These are phyloP conservation scores for Colletotrichum lentis DNA, from an alignment of 2,329 filamentous ascomycete species.

Conservation along the genomic window DNA sequence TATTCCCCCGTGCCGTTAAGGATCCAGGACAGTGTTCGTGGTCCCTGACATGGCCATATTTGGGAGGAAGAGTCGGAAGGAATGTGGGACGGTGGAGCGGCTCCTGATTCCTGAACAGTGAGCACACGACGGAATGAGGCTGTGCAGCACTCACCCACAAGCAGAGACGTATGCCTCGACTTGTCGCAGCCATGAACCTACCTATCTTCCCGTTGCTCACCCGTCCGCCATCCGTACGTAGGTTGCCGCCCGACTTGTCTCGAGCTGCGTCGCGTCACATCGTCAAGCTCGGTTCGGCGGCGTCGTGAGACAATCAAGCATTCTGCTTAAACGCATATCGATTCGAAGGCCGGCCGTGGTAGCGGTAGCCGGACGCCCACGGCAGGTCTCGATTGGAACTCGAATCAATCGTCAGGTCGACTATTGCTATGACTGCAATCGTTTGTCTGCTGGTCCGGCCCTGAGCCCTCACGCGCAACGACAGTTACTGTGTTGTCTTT, in stretches of 20 bases:
- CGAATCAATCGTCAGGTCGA: not conserved
- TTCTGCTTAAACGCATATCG: not conserved
- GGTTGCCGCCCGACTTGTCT: conserved; percentile 9
- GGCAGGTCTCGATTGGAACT: not conserved
- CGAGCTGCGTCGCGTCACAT: conserved; percentile 9
- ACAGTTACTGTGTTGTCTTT: conserved; percentile 4
- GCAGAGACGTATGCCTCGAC: conserved; percentile 1
- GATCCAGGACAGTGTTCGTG: conserved; percentile 19
- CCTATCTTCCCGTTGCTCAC: not conserved
- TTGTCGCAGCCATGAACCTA: not conserved
- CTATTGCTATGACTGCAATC: conserved; percentile 4
- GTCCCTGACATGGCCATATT: not conserved
- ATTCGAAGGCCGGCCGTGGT: not conserved
- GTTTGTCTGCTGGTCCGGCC: conserved; percentile 8
- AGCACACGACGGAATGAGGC: conserved; percentile 22
- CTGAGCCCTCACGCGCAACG: conserved; percentile 7
- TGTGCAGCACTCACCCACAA: conserved; percentile 21
- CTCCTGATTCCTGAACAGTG: not conserved
- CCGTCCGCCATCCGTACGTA: conserved; percentile 10
- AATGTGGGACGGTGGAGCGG: conserved; percentile 24
- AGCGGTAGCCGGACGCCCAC: not conserved
- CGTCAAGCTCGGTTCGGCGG: not conserved
- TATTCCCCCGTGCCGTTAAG: conserved; percentile 10
- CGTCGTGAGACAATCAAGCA: conserved; percentile 13
- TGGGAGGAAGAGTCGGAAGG: conserved; percentile 1